Conservation (phyloP, 805 yeast species). For the Sugiyamaella americana region DNA sequence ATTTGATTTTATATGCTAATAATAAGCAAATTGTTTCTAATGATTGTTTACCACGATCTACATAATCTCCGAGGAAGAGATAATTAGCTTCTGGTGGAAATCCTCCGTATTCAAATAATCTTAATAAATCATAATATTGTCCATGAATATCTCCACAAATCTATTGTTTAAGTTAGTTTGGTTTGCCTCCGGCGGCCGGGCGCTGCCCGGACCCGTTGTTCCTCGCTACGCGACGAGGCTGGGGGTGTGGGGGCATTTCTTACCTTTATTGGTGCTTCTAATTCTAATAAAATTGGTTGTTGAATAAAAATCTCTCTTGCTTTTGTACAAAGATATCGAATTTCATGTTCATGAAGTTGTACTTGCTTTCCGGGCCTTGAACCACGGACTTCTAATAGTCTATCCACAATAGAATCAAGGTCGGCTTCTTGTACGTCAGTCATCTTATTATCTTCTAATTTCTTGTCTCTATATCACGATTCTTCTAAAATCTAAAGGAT, state of each 20-base stretch:
- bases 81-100: constrained; percentile 99
- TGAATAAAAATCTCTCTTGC: constrained; percentile 97
- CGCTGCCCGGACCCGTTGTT: too few species aligned
- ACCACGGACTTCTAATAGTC: constrained; percentile 95
- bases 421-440: constrained; percentile 67
- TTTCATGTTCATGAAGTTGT: constrained; percentile 87
- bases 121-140: constrained; percentile 90
- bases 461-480: too few species aligned
- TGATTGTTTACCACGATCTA: constrained; percentile 97
- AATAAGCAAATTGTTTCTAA: constrained; percentile 91
- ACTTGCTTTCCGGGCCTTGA: constrained; percentile 98
- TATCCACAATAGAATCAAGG: constrained; percentile 93
- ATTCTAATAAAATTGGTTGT: constrained; percentile 90
- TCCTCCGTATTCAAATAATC: constrained; percentile 96
- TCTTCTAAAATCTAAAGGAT: too few species aligned
- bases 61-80: constrained; percentile 93
- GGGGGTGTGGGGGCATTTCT: constrained; percentile 39
- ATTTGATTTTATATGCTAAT: constrained; percentile 93
- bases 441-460: too few species aligned
- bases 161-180: too few species aligned
- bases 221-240: too few species aligned
- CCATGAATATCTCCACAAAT: constrained; percentile 97
- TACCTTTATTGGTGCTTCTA: constrained; percentile 94
- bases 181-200: background rate
- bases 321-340: constrained; percentile 90